Base-by-base conservation (phyloP, 345 rosid species). In the Balakata baccata region DNA sequence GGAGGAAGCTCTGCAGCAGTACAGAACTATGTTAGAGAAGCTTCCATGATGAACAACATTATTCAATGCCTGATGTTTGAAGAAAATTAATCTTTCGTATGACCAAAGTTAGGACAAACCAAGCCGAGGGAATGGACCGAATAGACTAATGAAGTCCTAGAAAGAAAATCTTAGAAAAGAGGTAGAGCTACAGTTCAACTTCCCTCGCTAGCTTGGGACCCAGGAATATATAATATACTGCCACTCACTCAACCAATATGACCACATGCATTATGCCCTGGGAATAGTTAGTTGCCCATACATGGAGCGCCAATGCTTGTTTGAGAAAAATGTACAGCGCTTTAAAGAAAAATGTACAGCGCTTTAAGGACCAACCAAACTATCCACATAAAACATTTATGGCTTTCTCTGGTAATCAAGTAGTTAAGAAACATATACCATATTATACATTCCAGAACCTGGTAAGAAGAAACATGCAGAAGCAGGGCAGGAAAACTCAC, bases 1-100 rank as follows among this genome's bases (percentile, higher is more conserved):
- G 95, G 93, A 22, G 93, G 97, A 81, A 88, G 95, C 84, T 92
- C 97, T 90, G 85, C 75, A 85, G 60, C 53, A 39, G 56, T 59
- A 75, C 58, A 22, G 0, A 71, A 50, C 39, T 9, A 25, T 20
- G 43, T 84, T 52, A 74, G 22, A 73, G 37, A 29, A 64, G 22
- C 37, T 43, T 41, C 23, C 13, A 59, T 61, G 3, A 12, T 56
- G 41, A 16, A 47, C 17, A 49, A 29, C 7, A 66, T 10, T 57
- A n/a, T 13, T 66, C 45, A 75, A 75, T 22, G 22, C 16, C 47
- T 65, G 65, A 54, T 7, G 43, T 29, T 2, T 29, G 34, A 11
- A 45, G 45, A 10, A 47, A 51, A 52, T 6, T 23, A 22, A 41
- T 7, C 25, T 16, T 16, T 23, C 29, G 22, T 37, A 57, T 38